phyloP scores from a whole-genome alignment of 495 filamentous ascomycete genomes.

The Ascobolus immersus region DNA sequence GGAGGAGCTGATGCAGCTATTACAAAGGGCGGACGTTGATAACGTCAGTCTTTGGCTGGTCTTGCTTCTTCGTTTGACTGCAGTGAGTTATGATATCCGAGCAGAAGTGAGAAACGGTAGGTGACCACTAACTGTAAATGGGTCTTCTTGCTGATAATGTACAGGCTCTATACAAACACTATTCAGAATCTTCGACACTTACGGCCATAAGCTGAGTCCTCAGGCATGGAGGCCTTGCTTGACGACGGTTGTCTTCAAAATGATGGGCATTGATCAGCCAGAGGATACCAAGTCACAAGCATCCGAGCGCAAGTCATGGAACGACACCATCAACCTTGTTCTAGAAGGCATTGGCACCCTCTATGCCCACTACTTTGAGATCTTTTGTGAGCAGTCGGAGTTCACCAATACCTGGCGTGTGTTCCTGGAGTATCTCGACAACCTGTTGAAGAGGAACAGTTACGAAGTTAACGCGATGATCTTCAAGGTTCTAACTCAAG shows the following conservation, averaged over 20 bases:
- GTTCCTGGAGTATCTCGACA: conserved; percentile 37
- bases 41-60: conserved; percentile 58
- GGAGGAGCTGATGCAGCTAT: conserved; percentile 23
- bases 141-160: conserved; percentile 1
- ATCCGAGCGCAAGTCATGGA: conserved; percentile 14
- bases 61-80: conserved; percentile 49
- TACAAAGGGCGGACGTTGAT: conserved; percentile 22
- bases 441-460: conserved; percentile 30
- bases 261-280: conserved; percentile 29
- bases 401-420: conserved; percentile 34
- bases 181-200: conserved; percentile 73
- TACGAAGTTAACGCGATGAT: conserved; percentile 47
- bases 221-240: conserved; percentile 68
- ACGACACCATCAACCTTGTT: conserved; percentile 16
- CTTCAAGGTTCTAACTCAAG: conserved; percentile 39
- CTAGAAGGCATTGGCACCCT: conserved; percentile 16
- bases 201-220: conserved; percentile 52
- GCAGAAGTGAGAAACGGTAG: conserved; percentile 69
- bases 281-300: conserved; percentile 10
- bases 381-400: conserved; percentile 14
- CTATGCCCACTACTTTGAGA: conserved; percentile 17
- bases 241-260: conserved; percentile 48
- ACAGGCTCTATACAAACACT: conserved; percentile 59
- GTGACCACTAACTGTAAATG: conserved; percentile 5
- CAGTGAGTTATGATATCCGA: conserved; percentile 49